These are phyloP conservation scores for Vicia faba DNA, from an alignment of 306 rosid species.

Conservation along the genomic window DNA sequence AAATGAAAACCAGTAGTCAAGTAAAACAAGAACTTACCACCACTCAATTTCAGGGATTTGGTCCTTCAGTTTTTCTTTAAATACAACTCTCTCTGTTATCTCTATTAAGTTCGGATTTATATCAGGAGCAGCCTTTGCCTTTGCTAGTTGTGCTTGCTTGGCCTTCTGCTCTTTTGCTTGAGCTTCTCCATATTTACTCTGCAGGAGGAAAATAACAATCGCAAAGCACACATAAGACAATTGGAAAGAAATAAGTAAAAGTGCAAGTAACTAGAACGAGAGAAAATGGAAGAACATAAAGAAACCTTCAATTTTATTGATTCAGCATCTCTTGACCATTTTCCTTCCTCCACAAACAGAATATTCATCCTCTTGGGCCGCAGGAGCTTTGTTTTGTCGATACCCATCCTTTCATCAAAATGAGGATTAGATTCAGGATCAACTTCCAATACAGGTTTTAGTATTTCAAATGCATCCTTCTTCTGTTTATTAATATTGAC, in stretches of 20 bases:
- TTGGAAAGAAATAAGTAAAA: background rate
- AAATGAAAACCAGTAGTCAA: background rate
- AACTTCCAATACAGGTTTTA: slow-evolving; percentile 81
- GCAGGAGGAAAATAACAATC: slow-evolving; percentile 32
- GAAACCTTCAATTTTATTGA: slow-evolving; percentile 78
- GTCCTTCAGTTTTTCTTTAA: slow-evolving; percentile 83
- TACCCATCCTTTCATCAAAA: slow-evolving; percentile 80
- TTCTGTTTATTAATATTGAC: slow-evolving; percentile 94
- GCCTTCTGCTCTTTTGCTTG: slow-evolving; percentile 97
- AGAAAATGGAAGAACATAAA: slow-evolving; percentile 4
- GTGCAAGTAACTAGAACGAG: background rate
- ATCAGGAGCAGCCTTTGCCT: slow-evolving; percentile 96
- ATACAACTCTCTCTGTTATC: slow-evolving; percentile 77
- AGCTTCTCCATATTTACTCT: slow-evolving; percentile 97
- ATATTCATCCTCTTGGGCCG: slow-evolving; percentile 86
- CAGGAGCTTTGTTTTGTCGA: slow-evolving; percentile 74
- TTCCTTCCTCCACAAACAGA: slow-evolving; percentile 92
- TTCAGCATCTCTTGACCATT: slow-evolving; percentile 94
- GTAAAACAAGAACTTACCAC: slow-evolving; percentile 69
- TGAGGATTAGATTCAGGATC: slow-evolving; percentile 85
- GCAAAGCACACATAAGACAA: slow-evolving; percentile 22
- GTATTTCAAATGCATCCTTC: slow-evolving; percentile 88
- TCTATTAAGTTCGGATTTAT: slow-evolving; percentile 93
- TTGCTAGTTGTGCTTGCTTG: slow-evolving; percentile 90
- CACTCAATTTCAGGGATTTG: slow-evolving; percentile 91